Evolutionary conservation across 2,329 filamentous ascomycete species (phyloP), one percentile per base, ranked within the genome.

Genomic region (Penicillium thymicola): DNA sequence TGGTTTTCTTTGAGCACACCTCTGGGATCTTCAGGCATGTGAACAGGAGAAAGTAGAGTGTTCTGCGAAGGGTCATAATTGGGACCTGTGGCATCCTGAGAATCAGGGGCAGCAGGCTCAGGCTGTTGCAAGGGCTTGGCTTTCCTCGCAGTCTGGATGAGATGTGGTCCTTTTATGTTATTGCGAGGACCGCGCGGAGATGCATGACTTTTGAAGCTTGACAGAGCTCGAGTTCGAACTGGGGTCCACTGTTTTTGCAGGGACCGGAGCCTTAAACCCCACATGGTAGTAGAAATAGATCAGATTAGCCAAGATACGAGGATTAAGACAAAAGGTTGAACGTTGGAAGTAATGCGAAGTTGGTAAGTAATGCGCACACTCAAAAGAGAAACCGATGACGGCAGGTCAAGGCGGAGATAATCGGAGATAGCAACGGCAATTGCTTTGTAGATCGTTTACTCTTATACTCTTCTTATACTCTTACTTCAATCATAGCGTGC

Each of bases 1-100:
- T 88, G 85, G 2, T 73, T 76, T 42, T 79, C 74, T 63, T 81
- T 84, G 27, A 88, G 79, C 2, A 87, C 78, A 45, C 77, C 81
- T 75, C 83, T 71, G 1, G 83, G 80, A 63, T 87, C 84, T 70
- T 85, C 79, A 14, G 84, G 83, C 27, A 87, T 82, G 61, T 85
- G 75, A 2, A 88, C 84, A 10, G 85, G 82, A 8, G 84, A 77
- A 38, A 86, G 72, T 25, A 88, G 79, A 34, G 76, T 75, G 63
- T 80, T 81, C 52, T 76, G 73, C 28, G 69, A 57, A 27, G 70
- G 70, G 36, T 72, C 63, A 42, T 73, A 73, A 54, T 79, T 76
- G 9, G 81, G 71, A 41, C 76, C 72, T 3, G 66, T 67, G 47
- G 78, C 70, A 43, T 77, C 73, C 73, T 36, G 59, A 51, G 48